phyloP scores from a whole-genome alignment of 1,139 yeast species.

The Yamadazyma mexicana region DNA sequence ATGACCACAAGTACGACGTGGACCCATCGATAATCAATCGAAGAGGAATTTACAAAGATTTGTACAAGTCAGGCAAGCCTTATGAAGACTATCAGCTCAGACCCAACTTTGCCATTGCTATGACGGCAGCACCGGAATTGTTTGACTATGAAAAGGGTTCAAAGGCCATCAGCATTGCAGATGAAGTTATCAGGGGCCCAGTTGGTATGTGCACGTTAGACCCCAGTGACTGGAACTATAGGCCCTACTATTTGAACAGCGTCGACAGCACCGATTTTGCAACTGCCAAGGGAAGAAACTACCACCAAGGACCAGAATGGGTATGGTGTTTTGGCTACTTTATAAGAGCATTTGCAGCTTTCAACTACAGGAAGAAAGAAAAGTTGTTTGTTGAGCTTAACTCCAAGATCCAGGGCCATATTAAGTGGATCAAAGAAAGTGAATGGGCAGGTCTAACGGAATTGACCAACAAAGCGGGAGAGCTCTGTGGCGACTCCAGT shows the following conservation, averaged over 20 bases:
- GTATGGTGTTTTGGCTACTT: slow-evolving; percentile 90
- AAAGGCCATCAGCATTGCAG: slow-evolving; percentile 69
- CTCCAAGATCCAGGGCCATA: slow-evolving; percentile 61
- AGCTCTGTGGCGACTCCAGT: slow-evolving; percentile 76
- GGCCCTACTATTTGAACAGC: slow-evolving; percentile 83
- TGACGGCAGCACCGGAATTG: slow-evolving; percentile 90
- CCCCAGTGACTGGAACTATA: slow-evolving; percentile 86
- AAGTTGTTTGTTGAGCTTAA: slow-evolving; percentile 39
- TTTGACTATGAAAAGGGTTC: slow-evolving; percentile 64
- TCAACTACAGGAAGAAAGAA: slow-evolving; percentile 39
- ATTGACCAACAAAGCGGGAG: slow-evolving; percentile 86
- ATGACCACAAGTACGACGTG: slow-evolving; percentile 56
- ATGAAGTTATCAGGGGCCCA: slow-evolving; percentile 75
- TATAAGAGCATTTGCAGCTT: slow-evolving; percentile 67
- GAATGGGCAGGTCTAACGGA: slow-evolving; percentile 96
- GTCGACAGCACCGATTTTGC: slow-evolving; percentile 85
- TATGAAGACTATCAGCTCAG: slow-evolving; percentile 93
- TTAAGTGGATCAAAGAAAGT: slow-evolving; percentile 66
- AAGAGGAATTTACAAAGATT: slow-evolving; percentile 91
- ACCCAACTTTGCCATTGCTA: slow-evolving; percentile 90
- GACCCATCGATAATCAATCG: slow-evolving; percentile 72
- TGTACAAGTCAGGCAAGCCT: slow-evolving; percentile 76
- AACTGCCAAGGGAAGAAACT: slow-evolving; percentile 92
- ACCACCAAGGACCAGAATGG: slow-evolving; percentile 99
- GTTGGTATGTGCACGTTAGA: slow-evolving; percentile 91